Evolutionary conservation across 768 basidiomycete genomes (phyloP).

Genomic region (Kwoniella pini): DNA sequence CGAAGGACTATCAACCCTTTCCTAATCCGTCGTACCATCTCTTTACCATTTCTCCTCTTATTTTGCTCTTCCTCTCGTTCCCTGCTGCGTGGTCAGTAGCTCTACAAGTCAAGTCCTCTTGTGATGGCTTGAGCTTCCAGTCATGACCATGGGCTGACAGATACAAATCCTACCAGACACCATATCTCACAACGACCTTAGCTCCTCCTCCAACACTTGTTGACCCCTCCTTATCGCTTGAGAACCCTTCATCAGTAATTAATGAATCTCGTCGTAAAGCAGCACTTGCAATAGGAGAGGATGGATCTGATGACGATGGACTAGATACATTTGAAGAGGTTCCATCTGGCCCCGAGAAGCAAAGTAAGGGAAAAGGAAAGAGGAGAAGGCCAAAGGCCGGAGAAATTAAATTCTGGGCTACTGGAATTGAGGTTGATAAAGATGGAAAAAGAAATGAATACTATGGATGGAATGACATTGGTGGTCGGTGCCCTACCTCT

Average conservation of each 20-base stretch:
- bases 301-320: constrained; percentile 8
- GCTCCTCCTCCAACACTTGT: constrained; percentile 27
- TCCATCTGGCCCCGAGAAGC: not conserved
- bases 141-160: not conserved
- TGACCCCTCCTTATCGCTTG: constrained; percentile 11
- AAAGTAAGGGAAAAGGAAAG: not conserved
- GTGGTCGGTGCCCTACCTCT: constrained; percentile 26
- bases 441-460: constrained; percentile 24
- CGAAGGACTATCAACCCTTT: too few relatives aligned
- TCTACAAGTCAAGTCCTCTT: too few relatives aligned
- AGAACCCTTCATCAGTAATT: constrained; percentile 8
- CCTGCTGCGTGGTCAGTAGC: not conserved
- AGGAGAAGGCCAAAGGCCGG: constrained; percentile 27
- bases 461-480: constrained; percentile 34
- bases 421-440: constrained; percentile 33
- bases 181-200: constrained; percentile 24
- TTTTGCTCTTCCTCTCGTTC: not conserved
- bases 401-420: constrained; percentile 35
- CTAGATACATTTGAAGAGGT: constrained; percentile 6
- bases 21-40: too few relatives aligned
- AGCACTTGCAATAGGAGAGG: not conserved
- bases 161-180: constrained; percentile 22
- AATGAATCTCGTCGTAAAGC: constrained; percentile 3
- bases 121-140: too few relatives aligned
- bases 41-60: not conserved